phyloP scores from a whole-genome alignment of 495 filamentous ascomycete genomes.

The Lasiosphaeria ovina region DNA sequence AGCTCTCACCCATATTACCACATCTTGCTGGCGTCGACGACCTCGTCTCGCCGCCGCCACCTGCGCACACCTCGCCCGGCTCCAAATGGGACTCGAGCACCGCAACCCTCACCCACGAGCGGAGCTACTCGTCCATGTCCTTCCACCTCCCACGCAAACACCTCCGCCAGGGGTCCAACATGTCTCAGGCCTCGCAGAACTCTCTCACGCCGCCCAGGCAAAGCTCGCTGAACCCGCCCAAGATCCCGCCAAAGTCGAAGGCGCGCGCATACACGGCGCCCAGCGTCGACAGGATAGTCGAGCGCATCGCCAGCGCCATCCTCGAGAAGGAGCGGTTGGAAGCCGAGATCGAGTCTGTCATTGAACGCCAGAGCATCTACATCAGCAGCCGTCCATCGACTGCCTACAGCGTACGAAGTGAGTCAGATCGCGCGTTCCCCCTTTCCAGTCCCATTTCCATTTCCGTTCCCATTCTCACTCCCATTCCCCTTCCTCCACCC shows the following conservation, averaged over 20 bases:
- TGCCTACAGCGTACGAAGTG: slow-evolving; percentile 29
- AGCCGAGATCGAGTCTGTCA: slow-evolving; percentile 50
- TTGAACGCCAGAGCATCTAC: slow-evolving; percentile 54
- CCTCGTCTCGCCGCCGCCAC: slow-evolving; percentile 42
- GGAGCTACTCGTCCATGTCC: slow-evolving; percentile 48
- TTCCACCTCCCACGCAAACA: slow-evolving; percentile 52
- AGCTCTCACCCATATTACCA: slow-evolving; percentile 62
- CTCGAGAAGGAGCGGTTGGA: slow-evolving; percentile 52
- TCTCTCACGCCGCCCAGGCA: slow-evolving; percentile 1
- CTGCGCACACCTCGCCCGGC: slow-evolving; percentile 34
- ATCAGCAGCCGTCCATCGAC: slow-evolving; percentile 48
- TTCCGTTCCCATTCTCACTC: too few species aligned
- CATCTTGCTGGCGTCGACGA: slow-evolving; percentile 41
- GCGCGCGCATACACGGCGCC: slow-evolving; percentile 36
- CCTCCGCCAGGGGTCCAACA: slow-evolving; percentile 28
- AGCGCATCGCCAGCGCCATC: slow-evolving; percentile 52
- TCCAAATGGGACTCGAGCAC: slow-evolving; percentile 34
- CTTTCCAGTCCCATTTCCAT: background rate
- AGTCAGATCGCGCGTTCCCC: background rate
- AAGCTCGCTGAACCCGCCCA: slow-evolving; percentile 16
- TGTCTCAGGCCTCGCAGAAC: slow-evolving; percentile 19
- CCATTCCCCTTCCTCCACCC: too few species aligned
- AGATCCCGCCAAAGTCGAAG: slow-evolving; percentile 32
- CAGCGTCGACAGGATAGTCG: slow-evolving; percentile 40
- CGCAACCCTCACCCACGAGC: slow-evolving; percentile 36